phyloP scores from a whole-genome alignment of 805 yeast genomes.

The Wickerhamomyces rabaulensis region DNA sequence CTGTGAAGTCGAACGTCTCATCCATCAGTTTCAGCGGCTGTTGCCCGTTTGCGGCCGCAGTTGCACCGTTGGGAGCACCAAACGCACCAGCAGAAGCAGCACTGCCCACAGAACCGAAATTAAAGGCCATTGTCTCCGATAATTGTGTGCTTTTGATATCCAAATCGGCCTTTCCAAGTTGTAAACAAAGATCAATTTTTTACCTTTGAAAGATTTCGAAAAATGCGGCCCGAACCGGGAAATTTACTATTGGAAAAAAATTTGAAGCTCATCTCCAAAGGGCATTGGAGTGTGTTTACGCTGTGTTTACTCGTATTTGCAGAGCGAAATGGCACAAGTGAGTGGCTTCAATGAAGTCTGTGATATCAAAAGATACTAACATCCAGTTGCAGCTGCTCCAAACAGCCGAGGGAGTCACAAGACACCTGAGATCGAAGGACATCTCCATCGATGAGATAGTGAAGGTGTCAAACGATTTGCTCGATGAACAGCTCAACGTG shows the following conservation, averaged over 20 bases:
- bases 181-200: not conserved
- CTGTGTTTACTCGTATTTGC: not conserved
- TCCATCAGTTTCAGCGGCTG: constrained; percentile 13
- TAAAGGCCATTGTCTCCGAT: not conserved
- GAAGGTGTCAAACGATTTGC: constrained; percentile 26
- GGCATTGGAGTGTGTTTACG: not conserved
- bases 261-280: constrained; percentile 15
- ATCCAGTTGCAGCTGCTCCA: constrained; percentile 5
- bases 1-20: constrained; percentile 19
- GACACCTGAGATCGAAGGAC: constrained; percentile 50
- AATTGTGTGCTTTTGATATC: not conserved
- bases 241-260: constrained; percentile 1
- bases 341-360: not conserved
- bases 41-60: not conserved
- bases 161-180: not conserved
- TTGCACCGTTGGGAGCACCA: not conserved
- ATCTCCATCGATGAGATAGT: constrained; percentile 39
- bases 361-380: not conserved
- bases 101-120: not conserved
- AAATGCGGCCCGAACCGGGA: not conserved
- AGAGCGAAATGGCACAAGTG: not conserved
- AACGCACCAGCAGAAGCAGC: not conserved
- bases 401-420: constrained; percentile 48
- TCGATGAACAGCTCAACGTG: constrained; percentile 30
- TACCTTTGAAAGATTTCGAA: not conserved